Percentiles rank a stretch among this genome's conserved stretches.
phyloP scores from a whole-genome alignment of 1,139 yeast genomes.

The Taphrina communis region DNA sequence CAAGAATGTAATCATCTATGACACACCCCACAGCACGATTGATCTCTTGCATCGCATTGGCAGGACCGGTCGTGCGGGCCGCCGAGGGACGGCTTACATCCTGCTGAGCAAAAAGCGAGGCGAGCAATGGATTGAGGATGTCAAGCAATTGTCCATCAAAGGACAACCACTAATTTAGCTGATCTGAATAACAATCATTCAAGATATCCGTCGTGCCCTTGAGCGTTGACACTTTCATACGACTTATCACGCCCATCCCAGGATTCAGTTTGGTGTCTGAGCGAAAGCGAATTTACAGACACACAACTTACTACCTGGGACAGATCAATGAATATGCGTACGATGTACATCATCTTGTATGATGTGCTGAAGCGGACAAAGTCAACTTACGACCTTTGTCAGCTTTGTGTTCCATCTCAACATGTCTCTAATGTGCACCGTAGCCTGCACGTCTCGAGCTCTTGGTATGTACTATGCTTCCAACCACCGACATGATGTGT shows the following conservation, averaged over 20 bases:
- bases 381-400: neutral
- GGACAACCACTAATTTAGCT: slow-evolving; percentile 34
- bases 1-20: slow-evolving; percentile 80
- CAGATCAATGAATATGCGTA: slow-evolving; percentile 7
- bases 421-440: neutral
- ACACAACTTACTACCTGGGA: slow-evolving; percentile 35
- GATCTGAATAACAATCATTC: neutral
- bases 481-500: too few relatives aligned
- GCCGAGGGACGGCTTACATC: slow-evolving; percentile 83
- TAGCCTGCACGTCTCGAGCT: neutral
- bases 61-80: slow-evolving; percentile 91
- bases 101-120: slow-evolving; percentile 70
- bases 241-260: slow-evolving; percentile 11
- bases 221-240: neutral
- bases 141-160: slow-evolving; percentile 52
- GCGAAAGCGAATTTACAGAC: slow-evolving; percentile 28
- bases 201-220: neutral
- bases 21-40: slow-evolving; percentile 80
- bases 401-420: neutral
- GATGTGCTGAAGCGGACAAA: neutral
- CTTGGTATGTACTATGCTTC: too few relatives aligned
- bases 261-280: slow-evolving; percentile 31
- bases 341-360: neutral
- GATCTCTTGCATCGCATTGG: slow-evolving; percentile 92
- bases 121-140: slow-evolving; percentile 77